A percentile compares a stretch with the other conserved stretches of the same genome.
Evolutionary conservation across 306 rosid genomes (phyloP).

Genomic region (Fragaria vesca): DNA sequence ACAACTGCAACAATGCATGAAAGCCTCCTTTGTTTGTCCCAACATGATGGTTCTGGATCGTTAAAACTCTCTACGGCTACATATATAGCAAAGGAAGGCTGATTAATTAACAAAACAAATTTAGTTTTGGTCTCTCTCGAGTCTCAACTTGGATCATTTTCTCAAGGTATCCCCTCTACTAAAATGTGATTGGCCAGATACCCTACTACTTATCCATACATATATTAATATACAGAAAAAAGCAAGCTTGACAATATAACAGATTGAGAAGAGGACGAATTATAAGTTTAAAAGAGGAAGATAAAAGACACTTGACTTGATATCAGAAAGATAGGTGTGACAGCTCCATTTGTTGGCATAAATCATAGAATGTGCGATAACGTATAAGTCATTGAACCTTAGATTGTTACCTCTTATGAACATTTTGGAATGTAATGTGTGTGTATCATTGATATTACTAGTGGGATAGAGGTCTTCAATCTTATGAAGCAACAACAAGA

Average conservation of each 20-base stretch:
- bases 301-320: not conserved
- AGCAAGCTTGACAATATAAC: not conserved
- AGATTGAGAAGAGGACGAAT: not conserved
- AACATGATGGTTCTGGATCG: not conserved
- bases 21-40: not conserved
- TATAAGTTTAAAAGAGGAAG: not conserved
- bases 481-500: not conserved
- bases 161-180: not conserved
- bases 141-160: not conserved
- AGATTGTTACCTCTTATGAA: not conserved
- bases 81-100: not conserved
- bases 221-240: not conserved
- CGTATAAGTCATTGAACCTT: not conserved
- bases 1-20: not conserved
- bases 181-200: not conserved
- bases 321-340: not conserved
- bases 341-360: not conserved
- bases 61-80: no score
- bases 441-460: not conserved
- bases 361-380: not conserved
- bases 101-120: not conserved
- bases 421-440: not conserved
- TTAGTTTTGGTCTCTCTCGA: not conserved
- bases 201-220: not conserved
- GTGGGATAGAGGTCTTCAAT: not conserved